Conservation (phyloP, 495 filamentous ascomycete species). For the Penicillium tannophilum region DNA sequence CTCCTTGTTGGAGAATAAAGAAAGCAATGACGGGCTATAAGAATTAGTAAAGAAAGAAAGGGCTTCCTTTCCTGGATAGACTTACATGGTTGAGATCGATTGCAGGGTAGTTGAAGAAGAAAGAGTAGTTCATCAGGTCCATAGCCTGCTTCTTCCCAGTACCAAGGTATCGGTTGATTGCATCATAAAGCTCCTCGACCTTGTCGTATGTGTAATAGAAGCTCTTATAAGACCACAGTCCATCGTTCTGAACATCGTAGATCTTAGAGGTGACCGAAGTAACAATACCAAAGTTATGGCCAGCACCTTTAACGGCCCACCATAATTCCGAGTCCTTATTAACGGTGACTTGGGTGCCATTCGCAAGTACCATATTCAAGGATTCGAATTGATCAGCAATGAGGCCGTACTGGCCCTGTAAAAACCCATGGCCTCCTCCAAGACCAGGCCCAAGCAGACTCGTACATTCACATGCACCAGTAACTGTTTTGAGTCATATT, state of each 20-base stretch:
- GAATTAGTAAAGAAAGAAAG: background rate
- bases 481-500: slow-evolving; percentile 17
- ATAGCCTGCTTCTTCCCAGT: slow-evolving; percentile 41
- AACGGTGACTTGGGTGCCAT: slow-evolving; percentile 44
- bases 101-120: slow-evolving; percentile 47
- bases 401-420: slow-evolving; percentile 62
- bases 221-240: slow-evolving; percentile 46
- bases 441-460: slow-evolving; percentile 56
- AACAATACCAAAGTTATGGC: slow-evolving; percentile 66
- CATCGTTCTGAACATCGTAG: slow-evolving; percentile 40
- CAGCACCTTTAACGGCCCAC: slow-evolving; percentile 61
- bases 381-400: slow-evolving; percentile 59
- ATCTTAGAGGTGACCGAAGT: slow-evolving; percentile 48
- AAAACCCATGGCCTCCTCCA: slow-evolving; percentile 63
- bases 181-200: slow-evolving; percentile 50
- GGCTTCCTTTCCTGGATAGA: background rate
- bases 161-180: slow-evolving; percentile 44
- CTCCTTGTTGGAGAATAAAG: slow-evolving; percentile 55
- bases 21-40: slow-evolving; percentile 46
- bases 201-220: slow-evolving; percentile 51
- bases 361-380: slow-evolving; percentile 56
- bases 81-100: slow-evolving; percentile 37
- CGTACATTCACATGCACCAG: slow-evolving; percentile 59
- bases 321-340: slow-evolving; percentile 51
- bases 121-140: slow-evolving; percentile 53